Percentiles rank a stretch among this genome's conserved stretches.
Evolutionary conservation across 352 stramenopile species (phyloP).

Genomic region (Aphanomyces stellatus): DNA sequence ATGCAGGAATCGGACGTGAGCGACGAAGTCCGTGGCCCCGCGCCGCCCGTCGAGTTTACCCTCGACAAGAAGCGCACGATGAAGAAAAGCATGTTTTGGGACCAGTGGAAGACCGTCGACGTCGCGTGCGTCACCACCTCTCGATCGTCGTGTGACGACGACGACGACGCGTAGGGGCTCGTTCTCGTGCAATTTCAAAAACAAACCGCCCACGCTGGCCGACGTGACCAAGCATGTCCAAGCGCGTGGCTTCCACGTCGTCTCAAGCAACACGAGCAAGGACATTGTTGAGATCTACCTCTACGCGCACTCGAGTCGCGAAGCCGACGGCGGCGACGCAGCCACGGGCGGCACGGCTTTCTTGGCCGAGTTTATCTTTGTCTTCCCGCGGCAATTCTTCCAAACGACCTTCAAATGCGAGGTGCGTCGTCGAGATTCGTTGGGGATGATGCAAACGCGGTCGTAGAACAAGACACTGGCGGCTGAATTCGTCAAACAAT

Average conservation of each 20-base stretch:
- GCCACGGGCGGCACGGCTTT: constrained; percentile 41
- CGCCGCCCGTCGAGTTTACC: neutral
- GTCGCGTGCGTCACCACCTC: constrained; percentile 11
- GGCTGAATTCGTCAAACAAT: constrained; percentile 17
- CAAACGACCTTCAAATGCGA: constrained; percentile 77
- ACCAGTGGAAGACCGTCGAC: constrained; percentile 10
- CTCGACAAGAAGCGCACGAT: constrained; percentile 6
- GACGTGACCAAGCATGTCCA: constrained; percentile 41
- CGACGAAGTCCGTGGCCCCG: neutral
- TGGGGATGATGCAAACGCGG: neutral
- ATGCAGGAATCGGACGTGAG: neutral
- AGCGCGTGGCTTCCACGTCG: constrained; percentile 43
- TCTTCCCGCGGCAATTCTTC: constrained; percentile 66
- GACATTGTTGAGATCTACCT: constrained; percentile 63
- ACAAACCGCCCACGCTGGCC: constrained; percentile 31
- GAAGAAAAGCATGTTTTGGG: constrained; percentile 13
- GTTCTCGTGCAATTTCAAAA: constrained; percentile 61
- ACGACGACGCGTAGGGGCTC: constrained; percentile 33
- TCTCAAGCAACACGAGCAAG: constrained; percentile 42
- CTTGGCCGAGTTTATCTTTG: constrained; percentile 66
- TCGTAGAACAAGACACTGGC: constrained; percentile 8
- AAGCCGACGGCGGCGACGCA: too few species aligned
- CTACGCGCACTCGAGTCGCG: constrained; percentile 37
- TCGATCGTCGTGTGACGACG: neutral
- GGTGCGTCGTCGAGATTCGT: constrained; percentile 25